These are phyloP conservation scores for Pythium phragmiticola DNA, from an alignment of 352 stramenopile genomes.

Conservation along the genomic window DNA sequence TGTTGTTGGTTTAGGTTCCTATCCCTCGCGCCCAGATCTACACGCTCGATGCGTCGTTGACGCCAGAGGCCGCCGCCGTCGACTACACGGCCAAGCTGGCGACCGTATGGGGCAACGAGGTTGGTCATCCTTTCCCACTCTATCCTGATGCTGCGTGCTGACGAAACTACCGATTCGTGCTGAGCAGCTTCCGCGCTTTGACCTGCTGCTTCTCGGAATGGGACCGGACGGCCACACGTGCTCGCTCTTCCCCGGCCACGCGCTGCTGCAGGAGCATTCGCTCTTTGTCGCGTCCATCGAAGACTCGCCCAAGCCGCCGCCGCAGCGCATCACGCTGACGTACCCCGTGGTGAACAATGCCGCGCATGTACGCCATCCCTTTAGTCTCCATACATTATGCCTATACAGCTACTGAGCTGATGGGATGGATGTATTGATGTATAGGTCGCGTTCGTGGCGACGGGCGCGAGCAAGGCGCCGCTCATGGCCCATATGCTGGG, in stretches of 20 bases:
- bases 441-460: constrained; percentile 90
- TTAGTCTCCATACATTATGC: background rate
- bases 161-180: background rate
- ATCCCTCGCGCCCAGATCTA: constrained; percentile 89
- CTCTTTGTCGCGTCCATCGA: constrained; percentile 92
- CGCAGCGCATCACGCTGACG: constrained; percentile 96
- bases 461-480: constrained; percentile 85
- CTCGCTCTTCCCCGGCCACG: constrained; percentile 96
- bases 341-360: constrained; percentile 94
- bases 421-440: background rate
- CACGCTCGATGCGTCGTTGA: constrained; percentile 87
- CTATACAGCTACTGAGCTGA: background rate
- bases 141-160: background rate
- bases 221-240: constrained; percentile 98
- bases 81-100: constrained; percentile 78
- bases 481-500: constrained; percentile 84
- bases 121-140: constrained; percentile 21
- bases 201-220: constrained; percentile 96
- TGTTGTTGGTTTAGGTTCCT: constrained; percentile 33
- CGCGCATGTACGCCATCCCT: constrained; percentile 43
- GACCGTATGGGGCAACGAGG: constrained; percentile 58
- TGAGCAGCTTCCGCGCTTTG: constrained; percentile 84
- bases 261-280: constrained; percentile 84
- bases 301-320: constrained; percentile 97
- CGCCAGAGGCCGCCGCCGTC: constrained; percentile 51